Evolutionary conservation across 2,329 filamentous ascomycete species (phyloP), one percentile per base, ranked within the genome.

Genomic region (Penicillium fuscoglaucum): DNA sequence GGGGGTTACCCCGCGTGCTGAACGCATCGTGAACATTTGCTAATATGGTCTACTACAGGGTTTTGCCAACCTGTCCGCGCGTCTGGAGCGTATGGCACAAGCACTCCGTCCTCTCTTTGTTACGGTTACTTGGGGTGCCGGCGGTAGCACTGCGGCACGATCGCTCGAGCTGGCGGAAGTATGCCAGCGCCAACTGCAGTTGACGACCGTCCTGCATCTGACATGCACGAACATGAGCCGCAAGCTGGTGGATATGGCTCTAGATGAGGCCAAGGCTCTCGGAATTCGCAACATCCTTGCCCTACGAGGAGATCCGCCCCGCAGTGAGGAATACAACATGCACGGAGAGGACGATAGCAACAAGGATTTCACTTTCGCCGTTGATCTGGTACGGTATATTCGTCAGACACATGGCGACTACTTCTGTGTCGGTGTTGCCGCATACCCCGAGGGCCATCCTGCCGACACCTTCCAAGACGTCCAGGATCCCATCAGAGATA

Each of bases 211-310:
- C 75, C 82, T 99, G 65, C 95, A 99, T 74, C 81, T 99, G 66
- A 99, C 95, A 3, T 99, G 95, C 77, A 99, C 95, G 55, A 98
- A 99, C 75, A 98, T 98, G 93, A 95, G 89, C 73, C 86, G 88
- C 65, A 84, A 83, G 51, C 79, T 96, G 67, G 87, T 99, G 59
- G 95, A 99, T 70, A 88, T 93, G 72, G 90, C 93, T 0, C 79
- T 99, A 64, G 90, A 96, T 69, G 90, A 96, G 70, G 93, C 93
- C 48, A 96, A 96, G 77, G 90, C 84, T 10, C 78, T 98, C 48
- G 95, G 95, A 0, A 91, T 99, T 65, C 84, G 93, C 65, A 99
- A 99, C 71, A 96, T 99, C 55, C 81, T 99, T 46, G 95, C 95
- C 4, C 79, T 99, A 63, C 83, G 95, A 68, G 95, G 95, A 15